A percentile compares a stretch with the other conserved stretches of the same genome.
These are phyloP conservation scores for Suillus brevipes DNA, from an alignment of 768 basidiomycete genomes.

Conservation along the genomic window DNA sequence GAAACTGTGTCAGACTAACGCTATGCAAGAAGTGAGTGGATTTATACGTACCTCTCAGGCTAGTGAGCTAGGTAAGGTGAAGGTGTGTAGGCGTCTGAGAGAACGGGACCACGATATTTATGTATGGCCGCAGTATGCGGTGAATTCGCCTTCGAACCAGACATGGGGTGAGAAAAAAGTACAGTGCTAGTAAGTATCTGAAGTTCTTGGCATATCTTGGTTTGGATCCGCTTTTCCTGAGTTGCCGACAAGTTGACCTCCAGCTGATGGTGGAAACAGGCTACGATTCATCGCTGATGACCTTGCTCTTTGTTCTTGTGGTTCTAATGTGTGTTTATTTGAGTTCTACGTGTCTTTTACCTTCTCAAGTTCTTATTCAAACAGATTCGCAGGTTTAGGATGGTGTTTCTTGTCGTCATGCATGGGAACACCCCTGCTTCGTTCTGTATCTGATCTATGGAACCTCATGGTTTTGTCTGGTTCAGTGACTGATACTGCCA, in stretches of 20 bases:
- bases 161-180: conserved; percentile 16
- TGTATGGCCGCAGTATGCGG: not conserved
- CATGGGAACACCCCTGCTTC: conserved; percentile 52
- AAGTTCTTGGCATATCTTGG: conserved; percentile 23
- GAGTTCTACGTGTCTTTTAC: not conserved
- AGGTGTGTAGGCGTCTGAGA: not conserved
- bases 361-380: conserved; percentile 5
- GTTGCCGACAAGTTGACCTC: not conserved
- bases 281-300: conserved; percentile 35
- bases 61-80: not conserved
- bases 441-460: conserved; percentile 49
- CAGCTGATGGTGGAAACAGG: conserved; percentile 19
- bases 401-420: conserved; percentile 74
- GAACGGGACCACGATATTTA: not conserved
- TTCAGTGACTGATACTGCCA: conserved; percentile 30
- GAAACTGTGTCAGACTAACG: not conserved
- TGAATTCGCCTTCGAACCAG: not conserved
- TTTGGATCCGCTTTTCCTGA: not conserved
- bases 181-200: no score
- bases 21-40: not conserved
- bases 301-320: conserved; percentile 47
- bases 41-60: not conserved
- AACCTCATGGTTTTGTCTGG: conserved; percentile 41
- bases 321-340: conserved; percentile 44
- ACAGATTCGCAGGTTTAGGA: conserved; percentile 48